Conservation (phyloP, 805 yeast genomes). For the Suhomyces xylopsoci region DNA sequence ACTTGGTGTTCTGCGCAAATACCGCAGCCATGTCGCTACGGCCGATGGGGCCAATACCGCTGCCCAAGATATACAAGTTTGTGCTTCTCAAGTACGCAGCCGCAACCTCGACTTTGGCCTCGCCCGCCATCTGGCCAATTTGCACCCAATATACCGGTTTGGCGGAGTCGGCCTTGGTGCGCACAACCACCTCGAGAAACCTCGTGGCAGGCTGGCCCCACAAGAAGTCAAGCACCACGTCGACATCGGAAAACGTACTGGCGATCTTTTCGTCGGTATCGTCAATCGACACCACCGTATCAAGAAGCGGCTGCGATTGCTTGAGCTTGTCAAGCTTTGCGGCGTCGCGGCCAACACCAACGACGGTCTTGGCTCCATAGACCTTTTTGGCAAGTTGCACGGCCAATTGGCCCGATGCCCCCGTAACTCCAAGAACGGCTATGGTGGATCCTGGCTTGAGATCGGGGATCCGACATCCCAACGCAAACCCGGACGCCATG, state of each 20-base stretch:
- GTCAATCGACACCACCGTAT: conserved; percentile 2
- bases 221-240: conserved; percentile 10
- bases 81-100: conserved; percentile 7
- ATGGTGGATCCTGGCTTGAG: conserved; percentile 7
- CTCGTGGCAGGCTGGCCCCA: conserved; percentile 7
- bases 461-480: conserved; percentile 6
- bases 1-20: neutral
- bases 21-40: neutral
- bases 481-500: conserved; percentile 9
- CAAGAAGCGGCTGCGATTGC: conserved; percentile 6
- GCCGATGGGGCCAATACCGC: conserved; percentile 9
- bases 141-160: conserved; percentile 9
- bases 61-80: conserved; percentile 10
- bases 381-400: conserved; percentile 7
- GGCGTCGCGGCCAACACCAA: conserved; percentile 7
- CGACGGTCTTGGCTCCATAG: conserved; percentile 7
- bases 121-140: conserved; percentile 10
- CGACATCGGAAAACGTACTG: conserved; percentile 1
- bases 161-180: neutral
- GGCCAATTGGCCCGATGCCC: conserved; percentile 9
- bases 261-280: neutral
- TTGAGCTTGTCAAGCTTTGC: conserved; percentile 1
- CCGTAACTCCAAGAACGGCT: conserved; percentile 10
- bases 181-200: neutral
- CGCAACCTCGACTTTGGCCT: conserved; percentile 1